Percentiles rank a stretch among this genome's conserved stretches.
phyloP scores from a whole-genome alignment of 2,329 filamentous ascomycete genomes.

The Dichotomopilus funicola region DNA sequence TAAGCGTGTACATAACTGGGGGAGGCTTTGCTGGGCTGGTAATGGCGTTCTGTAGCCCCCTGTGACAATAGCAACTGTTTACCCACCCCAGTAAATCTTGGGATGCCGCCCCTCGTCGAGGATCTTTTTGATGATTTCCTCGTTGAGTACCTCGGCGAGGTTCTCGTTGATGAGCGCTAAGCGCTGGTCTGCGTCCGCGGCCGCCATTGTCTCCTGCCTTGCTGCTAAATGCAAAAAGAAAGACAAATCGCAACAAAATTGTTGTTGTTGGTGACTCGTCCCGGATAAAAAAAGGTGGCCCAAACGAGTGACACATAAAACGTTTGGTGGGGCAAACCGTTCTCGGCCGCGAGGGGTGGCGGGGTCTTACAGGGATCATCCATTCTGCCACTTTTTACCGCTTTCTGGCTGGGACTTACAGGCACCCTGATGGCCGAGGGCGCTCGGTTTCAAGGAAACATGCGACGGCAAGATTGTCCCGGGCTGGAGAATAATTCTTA shows the following conservation, averaged over 20 bases:
- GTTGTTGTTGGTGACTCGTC: background rate
- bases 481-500: background rate
- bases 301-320: slow-evolving; percentile 15
- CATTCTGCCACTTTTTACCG: slow-evolving; percentile 10
- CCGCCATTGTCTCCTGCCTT: slow-evolving; percentile 14
- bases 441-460: too few relatives aligned
- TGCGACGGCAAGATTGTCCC: too few relatives aligned
- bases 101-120: slow-evolving; percentile 63
- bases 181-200: slow-evolving; percentile 30
- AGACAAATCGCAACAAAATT: background rate
- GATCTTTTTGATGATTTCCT: slow-evolving; percentile 73
- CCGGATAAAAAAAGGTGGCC: slow-evolving; percentile 4
- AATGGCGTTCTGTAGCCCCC: too few relatives aligned
- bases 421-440: background rate
- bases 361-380: slow-evolving; percentile 5
- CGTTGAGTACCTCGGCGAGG: slow-evolving; percentile 74
- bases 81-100: slow-evolving; percentile 75
- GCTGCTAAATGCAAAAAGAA: background rate
- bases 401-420: background rate
- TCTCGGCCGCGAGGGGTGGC: slow-evolving; percentile 9
- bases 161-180: slow-evolving; percentile 72
- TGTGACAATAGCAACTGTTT: background rate
- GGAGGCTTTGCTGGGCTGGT: too few relatives aligned
- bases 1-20: background rate
- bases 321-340: slow-evolving; percentile 11